Evolutionary conservation across 2,329 filamentous ascomycete species (phyloP).

Genomic region (Stemphylium beticola): DNA sequence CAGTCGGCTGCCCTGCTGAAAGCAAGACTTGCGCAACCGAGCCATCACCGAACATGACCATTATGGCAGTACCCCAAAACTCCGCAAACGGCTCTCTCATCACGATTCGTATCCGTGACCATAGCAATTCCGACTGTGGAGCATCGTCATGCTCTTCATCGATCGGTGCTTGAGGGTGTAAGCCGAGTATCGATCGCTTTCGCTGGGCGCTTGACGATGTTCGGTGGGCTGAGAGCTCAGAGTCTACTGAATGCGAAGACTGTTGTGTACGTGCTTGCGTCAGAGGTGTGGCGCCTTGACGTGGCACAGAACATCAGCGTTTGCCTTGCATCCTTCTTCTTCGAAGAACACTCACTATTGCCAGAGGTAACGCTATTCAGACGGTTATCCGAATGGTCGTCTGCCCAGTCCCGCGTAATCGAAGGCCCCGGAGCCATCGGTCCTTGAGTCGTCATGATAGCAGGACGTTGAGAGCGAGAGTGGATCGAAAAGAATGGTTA

Average conservation of each 20-base stretch:
- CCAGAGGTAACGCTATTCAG: constrained; percentile 17
- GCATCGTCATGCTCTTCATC: constrained; percentile 51
- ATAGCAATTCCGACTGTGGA: constrained; percentile 44
- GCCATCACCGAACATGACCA: constrained; percentile 55
- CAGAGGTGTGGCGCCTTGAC: constrained; percentile 16
- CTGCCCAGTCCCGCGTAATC: constrained; percentile 29
- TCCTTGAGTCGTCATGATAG: constrained; percentile 14
- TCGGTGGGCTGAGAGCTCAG: constrained; percentile 17
- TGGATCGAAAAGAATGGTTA: not conserved
- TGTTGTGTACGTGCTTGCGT: constrained; percentile 27
- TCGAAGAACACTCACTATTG: not conserved
- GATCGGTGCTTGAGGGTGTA: constrained; percentile 51
- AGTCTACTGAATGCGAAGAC: constrained; percentile 17
- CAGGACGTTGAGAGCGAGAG: not conserved
- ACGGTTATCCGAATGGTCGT: constrained; percentile 12
- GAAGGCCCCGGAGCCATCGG: constrained; percentile 25
- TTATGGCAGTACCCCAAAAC: constrained; percentile 52
- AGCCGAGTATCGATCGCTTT: constrained; percentile 40
- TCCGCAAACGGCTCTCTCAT: constrained; percentile 54
- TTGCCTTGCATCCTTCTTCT: not conserved
- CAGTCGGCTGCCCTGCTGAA: constrained; percentile 44
- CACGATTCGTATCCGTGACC: constrained; percentile 46
- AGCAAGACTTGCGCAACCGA: constrained; percentile 53
- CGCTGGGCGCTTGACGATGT: constrained; percentile 31
- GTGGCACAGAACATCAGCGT: not conserved